Evolutionary conservation across 768 basidiomycete genomes (phyloP), one percentile per base, ranked within the genome.

Genomic region (Trametopsis cervina): DNA sequence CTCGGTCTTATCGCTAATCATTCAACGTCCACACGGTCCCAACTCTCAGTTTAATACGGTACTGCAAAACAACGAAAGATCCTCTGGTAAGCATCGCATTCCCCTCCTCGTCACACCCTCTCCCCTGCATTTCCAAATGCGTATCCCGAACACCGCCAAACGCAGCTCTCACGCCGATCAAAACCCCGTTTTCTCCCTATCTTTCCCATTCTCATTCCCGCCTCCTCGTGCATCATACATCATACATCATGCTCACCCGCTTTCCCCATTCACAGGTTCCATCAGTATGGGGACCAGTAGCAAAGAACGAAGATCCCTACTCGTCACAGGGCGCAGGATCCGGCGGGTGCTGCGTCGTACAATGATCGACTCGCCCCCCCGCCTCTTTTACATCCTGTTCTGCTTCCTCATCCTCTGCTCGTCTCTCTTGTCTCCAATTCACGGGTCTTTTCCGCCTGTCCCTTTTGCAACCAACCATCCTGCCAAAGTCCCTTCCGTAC

Each of bases 1-100:
- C n/a, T n/a, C n/a, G n/a, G n/a, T n/a, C n/a, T n/a, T n/a, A n/a
- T n/a, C n/a, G n/a, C n/a, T n/a, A n/a, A n/a, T n/a, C n/a, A n/a
- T n/a, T n/a, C n/a, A n/a, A n/a, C n/a, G n/a, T n/a, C n/a, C n/a
- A n/a, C n/a, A n/a, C n/a, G n/a, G n/a, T n/a, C n/a, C n/a, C n/a
- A n/a, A n/a, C n/a, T n/a, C n/a, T n/a, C 63, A 97, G 94, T 63
- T 66, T 98, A 57, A 94, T 98, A 60, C 83, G 86, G 40, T 96
- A 90, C 65, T 94, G 91, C 77, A 91, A 90, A 69, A 84, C 83
- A 37, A 96, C 92, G 42, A 89, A 88, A 63, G 94, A 96, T 65
- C 83, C 85, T 57, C 75, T 92, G 52, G 88, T 90, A 63, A 60
- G 85, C 76, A n/a, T n/a, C n/a, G n/a, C n/a, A n/a, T 41, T 29